Evolutionary conservation across 2,329 filamentous ascomycete species (phyloP), one percentile per base, ranked within the genome.

Genomic region (Alternaria longipes): DNA sequence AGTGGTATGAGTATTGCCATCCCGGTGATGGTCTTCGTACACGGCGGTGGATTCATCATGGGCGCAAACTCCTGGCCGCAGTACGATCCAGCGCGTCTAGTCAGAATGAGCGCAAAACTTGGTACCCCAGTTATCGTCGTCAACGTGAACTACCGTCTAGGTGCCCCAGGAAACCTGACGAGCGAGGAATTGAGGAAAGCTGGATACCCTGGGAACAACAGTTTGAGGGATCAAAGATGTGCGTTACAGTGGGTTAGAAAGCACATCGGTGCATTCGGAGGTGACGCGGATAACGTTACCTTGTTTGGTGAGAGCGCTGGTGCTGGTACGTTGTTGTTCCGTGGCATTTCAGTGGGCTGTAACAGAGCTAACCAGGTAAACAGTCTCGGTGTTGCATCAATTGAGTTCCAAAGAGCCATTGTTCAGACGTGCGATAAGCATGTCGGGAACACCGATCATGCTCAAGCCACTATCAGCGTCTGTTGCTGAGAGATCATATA

Each of bases 21-120:
- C 2, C 85, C 84, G 0, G 84, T 86, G 1, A 74, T 86, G 45
- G 77, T 84, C 0, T 85, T 84, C 59, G 80, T 86, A 4, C 83
- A 86, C 60, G 84, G 85, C 0, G 84, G 84, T 8, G 84, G 81
- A 0, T 82, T 30, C 41, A 69, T 76, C 1, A 78, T 82, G 12
- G 84, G 84, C 7, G 80, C 81, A 5, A 83, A 81, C 42, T 82
- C 77, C 3, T 86, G 81, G 79, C 84, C 84, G 0, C 81, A 86
- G 38, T 84, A 82, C 64, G 83, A 86, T 59, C 74, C 81, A 11
- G 69, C 69, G 2, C 75, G 77, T 1, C 62, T 86, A 6, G 81
- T 84, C 1, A 78, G 79, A 58, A 60, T 83, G 8, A 81, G 81
- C 0, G 68, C 69, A 0, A 75, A 80, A 2, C 71, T 78, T 11